Evolutionary conservation across 1,284 basidiomycete genomes (phyloP), one percentile per base, ranked within the genome.

Genomic region (Ceratobasidium sp.): DNA sequence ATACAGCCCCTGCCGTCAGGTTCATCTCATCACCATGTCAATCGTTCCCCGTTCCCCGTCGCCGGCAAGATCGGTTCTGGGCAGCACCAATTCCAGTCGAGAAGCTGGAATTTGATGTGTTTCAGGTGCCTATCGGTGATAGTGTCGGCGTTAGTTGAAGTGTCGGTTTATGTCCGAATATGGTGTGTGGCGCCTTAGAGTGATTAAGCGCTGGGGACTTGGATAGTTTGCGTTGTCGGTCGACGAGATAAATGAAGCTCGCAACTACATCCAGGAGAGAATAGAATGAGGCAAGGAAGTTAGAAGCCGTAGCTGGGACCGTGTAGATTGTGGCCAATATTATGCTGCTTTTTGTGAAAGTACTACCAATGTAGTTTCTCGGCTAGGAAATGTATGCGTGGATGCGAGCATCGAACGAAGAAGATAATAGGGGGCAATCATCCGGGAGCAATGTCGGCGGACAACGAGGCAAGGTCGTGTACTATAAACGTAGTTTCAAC

Each of bases 21-120:
- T 39, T 39, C 36, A 39, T 50, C 45, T 32, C 52, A 53, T 53
- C 52, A 53, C 52, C 52, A 53, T 53, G 52, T 53, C 52, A 53
- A 53, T 53, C 52, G 28, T 53, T 53, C 28, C 28, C 52, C 12
- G 12, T 9, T 28, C 52, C 52, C 23, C 26, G 52, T 53, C 30
- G 23, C 52, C 52, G 23, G 23, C 46, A 8, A 39, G 36, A 39
- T 53, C 52, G 28, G 52, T 53, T 53, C 52, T 53, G 16, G 52
- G 26, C 52, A 53, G 52, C 52, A 53, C 52, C 52, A 53, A 39
- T 39, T 14, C 36, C 36, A 52, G 52, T 53, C 52, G 52, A 53
- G 52, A 53, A 53, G 26, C 52, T 18, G 26, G 1, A 9, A 53
- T 28, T 30, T 53, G 52, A 53, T 53, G 52, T 53, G 52, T 53